Evolutionary conservation across 116 monocot genomes (phyloP), one percentile per base, ranked within the genome.

Genomic region (Iris pallida): DNA sequence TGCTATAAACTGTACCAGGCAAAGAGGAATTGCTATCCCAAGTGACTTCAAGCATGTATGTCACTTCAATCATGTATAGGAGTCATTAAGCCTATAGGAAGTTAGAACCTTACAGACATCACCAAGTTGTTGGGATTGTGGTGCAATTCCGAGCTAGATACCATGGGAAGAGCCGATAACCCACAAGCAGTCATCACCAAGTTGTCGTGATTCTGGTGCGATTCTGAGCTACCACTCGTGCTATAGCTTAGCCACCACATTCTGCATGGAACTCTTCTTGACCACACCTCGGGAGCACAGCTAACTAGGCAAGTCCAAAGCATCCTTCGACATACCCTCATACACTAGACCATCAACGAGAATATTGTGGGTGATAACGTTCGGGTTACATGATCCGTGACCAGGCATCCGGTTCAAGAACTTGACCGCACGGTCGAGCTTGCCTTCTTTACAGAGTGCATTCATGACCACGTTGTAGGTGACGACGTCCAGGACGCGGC

Each of bases 391-490:
- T 30, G 30, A 30, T 0, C 82, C 86, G 16, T 83, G 74, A 1
- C 70, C 66, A 0, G 85, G 74, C 84, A 93, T 84, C 20, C 13
- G 12, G n/a, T 81, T 78, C 53, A 93, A 53, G 80, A 89, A 86
- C 12, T 72, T 40, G 17, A 89, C 78, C 5, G 93, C 93, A 12
- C 87, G 78, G 2, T 86, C 82, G 44, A 93, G 8, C 40, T 74
- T 68, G 20, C 89, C 86, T 70, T 89, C 87, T 61, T 81, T 84
- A 77, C 90, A 94, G 7, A 94, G 73, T 3, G 85, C 94, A 65
- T 82, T 90, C 66, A 94, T 68, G 20, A 94, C 40, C 4, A 90
- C 90, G 55, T 90, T 94, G 74, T 90, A 94, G 5, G 89, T 93
- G 61, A 93, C 93, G 2, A 93, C 82, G 15, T 93, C 89, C 0